Percentiles rank a stretch among this genome's conserved stretches.
Evolutionary conservation across 2,329 filamentous ascomycete genomes (phyloP).

Genomic region (Hymenotorrendiella dingleyae): DNA sequence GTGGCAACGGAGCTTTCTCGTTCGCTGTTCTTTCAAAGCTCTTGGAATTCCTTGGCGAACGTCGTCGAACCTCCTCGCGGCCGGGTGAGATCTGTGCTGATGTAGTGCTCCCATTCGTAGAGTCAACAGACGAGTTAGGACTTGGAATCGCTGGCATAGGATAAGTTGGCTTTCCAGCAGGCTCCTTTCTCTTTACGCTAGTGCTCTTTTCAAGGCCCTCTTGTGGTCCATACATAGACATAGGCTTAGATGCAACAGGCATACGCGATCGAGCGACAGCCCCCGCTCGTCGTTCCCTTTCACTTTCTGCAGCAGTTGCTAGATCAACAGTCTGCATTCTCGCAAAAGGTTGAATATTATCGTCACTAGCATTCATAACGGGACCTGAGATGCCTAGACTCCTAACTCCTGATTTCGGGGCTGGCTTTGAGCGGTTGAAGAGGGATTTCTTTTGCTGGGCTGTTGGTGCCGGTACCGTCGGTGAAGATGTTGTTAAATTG

Average conservation of each 20-base stretch:
- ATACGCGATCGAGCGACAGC: conserved; percentile 20
- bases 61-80: conserved; percentile 26
- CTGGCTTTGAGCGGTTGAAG: conserved; percentile 21
- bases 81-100: conserved; percentile 29
- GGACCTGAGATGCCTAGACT: conserved; percentile 29
- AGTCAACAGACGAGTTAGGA: conserved; percentile 11
- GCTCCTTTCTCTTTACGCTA: conserved; percentile 20
- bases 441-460: conserved; percentile 21
- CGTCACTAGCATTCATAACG: conserved; percentile 12
- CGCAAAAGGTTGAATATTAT: conserved; percentile 19
- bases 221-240: conserved; percentile 11
- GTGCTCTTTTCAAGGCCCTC: conserved; percentile 20
- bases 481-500: too few species aligned
- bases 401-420: conserved; percentile 21
- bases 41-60: conserved; percentile 25
- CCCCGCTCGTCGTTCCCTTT: conserved; percentile 26
- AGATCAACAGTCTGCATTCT: conserved; percentile 30
- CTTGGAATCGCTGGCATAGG: conserved; percentile 16
- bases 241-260: conserved; percentile 20
- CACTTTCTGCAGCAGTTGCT: conserved; percentile 26
- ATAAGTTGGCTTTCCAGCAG: conserved; percentile 5
- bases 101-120: conserved; percentile 24
- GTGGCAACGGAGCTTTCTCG: conserved; percentile 10
- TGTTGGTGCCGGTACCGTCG: too few species aligned
- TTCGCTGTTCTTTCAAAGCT: conserved; percentile 16